A percentile compares a stretch with the other conserved stretches of the same genome.
Evolutionary conservation across 768 basidiomycete genomes (phyloP).

Genomic region (Tylopilus sp.): DNA sequence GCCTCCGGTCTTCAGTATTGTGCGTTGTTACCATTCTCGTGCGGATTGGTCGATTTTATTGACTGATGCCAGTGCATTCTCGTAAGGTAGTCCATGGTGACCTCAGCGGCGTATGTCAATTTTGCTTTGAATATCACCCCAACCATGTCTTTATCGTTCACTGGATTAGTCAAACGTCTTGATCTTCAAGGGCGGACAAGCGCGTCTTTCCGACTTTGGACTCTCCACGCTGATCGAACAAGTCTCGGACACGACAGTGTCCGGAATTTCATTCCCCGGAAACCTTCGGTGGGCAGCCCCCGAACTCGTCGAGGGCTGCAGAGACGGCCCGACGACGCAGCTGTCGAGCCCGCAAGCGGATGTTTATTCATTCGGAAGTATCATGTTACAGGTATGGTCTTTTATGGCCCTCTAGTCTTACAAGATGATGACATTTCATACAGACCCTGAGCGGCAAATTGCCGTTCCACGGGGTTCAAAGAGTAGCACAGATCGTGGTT

Average conservation of each 20-base stretch:
- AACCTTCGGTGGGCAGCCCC: conserved; percentile 32
- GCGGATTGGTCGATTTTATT: not conserved
- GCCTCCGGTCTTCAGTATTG: conserved; percentile 24
- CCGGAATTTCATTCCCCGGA: conserved; percentile 14
- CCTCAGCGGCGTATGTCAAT: conserved; percentile 32
- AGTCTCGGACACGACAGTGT: conserved; percentile 2
- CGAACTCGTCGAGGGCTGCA: conserved; percentile 15
- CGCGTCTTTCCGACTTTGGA: conserved; percentile 32
- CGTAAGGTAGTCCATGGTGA: conserved; percentile 37
- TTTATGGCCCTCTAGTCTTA: not conserved
- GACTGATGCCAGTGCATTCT: conserved; percentile 17
- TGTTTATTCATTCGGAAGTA: conserved; percentile 29
- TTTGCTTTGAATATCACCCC: not conserved
- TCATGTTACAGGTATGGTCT: conserved; percentile 26
- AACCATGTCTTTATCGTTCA: not conserved
- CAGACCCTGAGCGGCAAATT: conserved; percentile 24
- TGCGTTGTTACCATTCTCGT: not conserved
- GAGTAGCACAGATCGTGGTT: conserved; percentile 23
- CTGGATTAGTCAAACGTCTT: conserved; percentile 22
- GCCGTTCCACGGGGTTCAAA: conserved; percentile 21
- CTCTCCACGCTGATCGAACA: conserved; percentile 20
- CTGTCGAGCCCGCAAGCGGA: conserved; percentile 16
- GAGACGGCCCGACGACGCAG: conserved; percentile 1
- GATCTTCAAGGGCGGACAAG: conserved; percentile 8
- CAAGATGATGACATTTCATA: not conserved